A percentile compares a stretch with the other conserved stretches of the same genome.
phyloP scores from a whole-genome alignment of 179 eudicot genomes.

The Patellifolia procumbens region DNA sequence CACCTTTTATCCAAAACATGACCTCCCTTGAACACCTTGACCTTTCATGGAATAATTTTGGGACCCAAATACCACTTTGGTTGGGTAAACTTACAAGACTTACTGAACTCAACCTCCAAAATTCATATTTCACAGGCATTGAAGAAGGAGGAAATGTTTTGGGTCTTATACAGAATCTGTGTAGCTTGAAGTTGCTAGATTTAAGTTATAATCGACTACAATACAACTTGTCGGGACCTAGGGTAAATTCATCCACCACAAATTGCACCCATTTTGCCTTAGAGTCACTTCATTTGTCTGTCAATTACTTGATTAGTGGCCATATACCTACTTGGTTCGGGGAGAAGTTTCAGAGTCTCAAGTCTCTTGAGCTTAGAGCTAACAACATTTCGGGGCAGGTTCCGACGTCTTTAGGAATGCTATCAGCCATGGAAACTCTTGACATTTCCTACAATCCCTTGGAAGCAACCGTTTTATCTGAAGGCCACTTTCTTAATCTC shows the following conservation, averaged over 20 bases:
- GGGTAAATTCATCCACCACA: not conserved
- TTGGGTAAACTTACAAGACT: not conserved
- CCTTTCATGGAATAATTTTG: not conserved
- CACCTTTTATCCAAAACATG: conserved; percentile 5
- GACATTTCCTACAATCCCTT: not conserved
- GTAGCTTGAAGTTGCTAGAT: not conserved
- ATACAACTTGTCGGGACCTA: not conserved
- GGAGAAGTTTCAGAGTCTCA: conserved; percentile 6
- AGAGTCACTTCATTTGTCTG: not conserved
- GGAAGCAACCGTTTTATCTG: conserved; percentile 7
- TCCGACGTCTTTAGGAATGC: conserved; percentile 10
- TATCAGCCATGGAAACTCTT: not conserved
- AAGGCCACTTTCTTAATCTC: conserved; percentile 14
- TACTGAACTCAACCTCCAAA: not conserved
- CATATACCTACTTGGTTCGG: conserved; percentile 5
- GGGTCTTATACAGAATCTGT: not conserved
- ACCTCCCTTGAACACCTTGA: conserved; percentile 18
- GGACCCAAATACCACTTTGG: not conserved
- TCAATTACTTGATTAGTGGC: not conserved
- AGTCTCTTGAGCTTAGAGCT: not conserved
- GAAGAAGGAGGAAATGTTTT: not conserved
- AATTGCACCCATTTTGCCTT: not conserved
- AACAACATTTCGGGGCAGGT: conserved; percentile 4
- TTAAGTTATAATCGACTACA: not conserved
- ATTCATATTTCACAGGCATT: not conserved